Conservation (phyloP, 2,329 filamentous ascomycete genomes). For the Exophiala calicioides region DNA sequence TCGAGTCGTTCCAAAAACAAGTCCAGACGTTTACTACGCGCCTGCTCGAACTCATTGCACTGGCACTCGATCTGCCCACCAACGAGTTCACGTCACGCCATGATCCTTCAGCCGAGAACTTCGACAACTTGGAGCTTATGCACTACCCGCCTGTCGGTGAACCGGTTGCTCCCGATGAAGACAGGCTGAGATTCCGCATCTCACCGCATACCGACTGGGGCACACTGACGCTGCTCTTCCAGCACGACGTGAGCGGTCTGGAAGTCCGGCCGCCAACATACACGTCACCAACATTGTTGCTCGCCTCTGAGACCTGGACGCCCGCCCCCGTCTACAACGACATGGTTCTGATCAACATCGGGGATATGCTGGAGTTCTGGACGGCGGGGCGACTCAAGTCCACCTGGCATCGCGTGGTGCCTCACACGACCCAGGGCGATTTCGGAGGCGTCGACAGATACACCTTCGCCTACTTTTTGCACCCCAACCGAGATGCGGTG, state of each 20-base stretch:
- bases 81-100: conserved; percentile 11
- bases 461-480: conserved; percentile 19
- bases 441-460: conserved; percentile 11
- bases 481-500: conserved; percentile 19
- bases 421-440: conserved; percentile 3
- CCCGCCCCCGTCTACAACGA: conserved; percentile 12
- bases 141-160: conserved; percentile 17
- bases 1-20: conserved; percentile 14
- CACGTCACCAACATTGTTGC: conserved; percentile 3
- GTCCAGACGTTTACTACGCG: conserved; percentile 12
- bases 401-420: conserved; percentile 19
- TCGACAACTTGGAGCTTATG: conserved; percentile 22
- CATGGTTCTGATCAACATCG: conserved; percentile 20
- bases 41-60: conserved; percentile 18
- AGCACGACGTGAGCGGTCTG: conserved; percentile 18
- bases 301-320: conserved; percentile 11
- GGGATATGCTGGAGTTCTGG: conserved; percentile 23
- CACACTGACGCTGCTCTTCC: conserved; percentile 22
- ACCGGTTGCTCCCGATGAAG: background rate
- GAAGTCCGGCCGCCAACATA: conserved; percentile 19
- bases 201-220: conserved; percentile 23
- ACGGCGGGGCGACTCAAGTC: conserved; percentile 19
- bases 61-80: conserved; percentile 13
- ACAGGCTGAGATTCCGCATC: conserved; percentile 15
- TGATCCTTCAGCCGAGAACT: conserved; percentile 11